Base-by-base conservation (phyloP, 1,284 basidiomycete species). In the Moesziomyces globuligerus region DNA sequence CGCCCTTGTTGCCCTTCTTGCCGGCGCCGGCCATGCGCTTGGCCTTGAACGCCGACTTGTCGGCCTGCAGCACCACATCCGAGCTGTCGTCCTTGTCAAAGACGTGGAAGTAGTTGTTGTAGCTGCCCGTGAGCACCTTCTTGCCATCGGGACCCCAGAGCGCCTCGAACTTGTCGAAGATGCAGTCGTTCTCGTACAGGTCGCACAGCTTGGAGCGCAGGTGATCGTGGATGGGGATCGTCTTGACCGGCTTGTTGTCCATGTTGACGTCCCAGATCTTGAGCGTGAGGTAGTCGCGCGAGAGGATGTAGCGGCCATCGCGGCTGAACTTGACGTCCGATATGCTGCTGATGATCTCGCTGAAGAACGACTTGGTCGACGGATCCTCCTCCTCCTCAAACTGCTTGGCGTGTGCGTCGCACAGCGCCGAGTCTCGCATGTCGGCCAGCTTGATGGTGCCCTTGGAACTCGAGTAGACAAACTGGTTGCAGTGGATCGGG, bases 261-360 rank as follows among this genome's bases (percentile, higher is more conserved):
- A 98, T 98, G 84, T 96, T 96, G 84, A 98, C 89, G 84, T 98
- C 96, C 96, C 96, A 99, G 80, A 99, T 95, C 87, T 98, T 97
- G 77, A 99, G 86, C 45, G 94, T 96, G 36, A 99, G 86, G 84
- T 98, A 98, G 85, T 99, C 96, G 69, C 96, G 88, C 54, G 94
- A 93, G 42, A 99, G 87, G 76, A 98, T 96, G 85, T 97, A 97
- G 61, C 94, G 90, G 1, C 96, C 96, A 78, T 98, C 96, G 59
- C 90, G 90, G 70, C 93, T 95, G 86, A 99, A 99, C 84, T 98
- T 98, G 84, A 99, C 95, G 84, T 99, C 96, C 41, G 96, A 98
- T 81, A 99, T 98, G 48, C 95, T 98, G 7, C 94, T 98, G 74
- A 99, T 98, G 81, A 98, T 99, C 85, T 99, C 96, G n/a, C 93